Percentiles rank a stretch among this genome's conserved stretches.
Conservation (phyloP, 202 grass and related monocot species). For the Bolboschoenoplectus hybrid region DNA sequence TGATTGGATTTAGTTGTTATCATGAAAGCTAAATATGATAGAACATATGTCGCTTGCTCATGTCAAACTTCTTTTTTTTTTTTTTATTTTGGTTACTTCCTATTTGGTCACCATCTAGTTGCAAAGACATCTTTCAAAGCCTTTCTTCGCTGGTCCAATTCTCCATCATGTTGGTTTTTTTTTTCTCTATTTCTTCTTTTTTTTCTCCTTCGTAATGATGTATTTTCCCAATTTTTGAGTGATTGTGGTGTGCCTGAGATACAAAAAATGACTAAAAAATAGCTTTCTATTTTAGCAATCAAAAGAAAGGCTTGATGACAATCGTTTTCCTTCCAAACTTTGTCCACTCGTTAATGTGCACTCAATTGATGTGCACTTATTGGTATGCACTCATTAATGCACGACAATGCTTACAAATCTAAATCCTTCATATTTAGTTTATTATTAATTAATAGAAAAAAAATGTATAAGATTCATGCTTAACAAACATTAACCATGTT, state of each 20-base stretch:
- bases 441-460: neutral
- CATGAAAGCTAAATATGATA: slow-evolving; percentile 39
- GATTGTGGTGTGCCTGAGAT: neutral
- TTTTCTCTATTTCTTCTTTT: neutral
- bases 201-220: neutral
- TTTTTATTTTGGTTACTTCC: neutral
- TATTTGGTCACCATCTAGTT: slow-evolving; percentile 11
- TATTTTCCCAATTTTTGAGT: neutral
- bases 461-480: neutral
- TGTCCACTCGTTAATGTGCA: neutral
- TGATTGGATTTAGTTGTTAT: slow-evolving; percentile 34
- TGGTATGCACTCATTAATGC: neutral
- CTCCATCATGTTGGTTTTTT: neutral
- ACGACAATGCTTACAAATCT: neutral
- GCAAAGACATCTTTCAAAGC: slow-evolving; percentile 4
- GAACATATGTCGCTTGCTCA: slow-evolving; percentile 26
- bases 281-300: neutral
- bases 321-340: neutral
- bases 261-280: neutral
- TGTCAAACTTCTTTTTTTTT: neutral
- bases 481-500: neutral
- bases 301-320: neutral
- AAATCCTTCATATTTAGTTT: neutral
- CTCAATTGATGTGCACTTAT: neutral
- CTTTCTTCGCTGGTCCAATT: neutral